Evolutionary conservation across 139 green algal species (phyloP), one percentile per base, ranked within the genome.

Genomic region (Chlorella vulgaris): DNA sequence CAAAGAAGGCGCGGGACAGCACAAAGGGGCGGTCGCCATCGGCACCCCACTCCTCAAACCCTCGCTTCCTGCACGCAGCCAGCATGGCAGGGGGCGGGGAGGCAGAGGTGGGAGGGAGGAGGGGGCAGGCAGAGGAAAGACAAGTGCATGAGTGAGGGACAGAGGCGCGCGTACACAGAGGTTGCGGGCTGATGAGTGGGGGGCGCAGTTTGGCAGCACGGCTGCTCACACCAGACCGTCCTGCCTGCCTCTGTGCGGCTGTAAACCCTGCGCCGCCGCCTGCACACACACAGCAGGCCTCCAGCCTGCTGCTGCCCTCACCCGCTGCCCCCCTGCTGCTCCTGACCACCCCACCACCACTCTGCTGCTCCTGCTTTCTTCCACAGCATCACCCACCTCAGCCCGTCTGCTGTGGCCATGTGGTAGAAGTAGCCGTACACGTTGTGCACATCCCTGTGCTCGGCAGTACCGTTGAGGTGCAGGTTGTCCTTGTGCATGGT

Each of bases 361-460:
- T 21, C 58, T 31, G 26, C 58, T 29, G 24, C 58, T 10, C 58
- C 50, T 19, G 15, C 15, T 28, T n/a, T n/a, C n/a, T 24, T 24
- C 47, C 47, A 58, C 47, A 24, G 47, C 47, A 10, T 29, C n/a
- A 13, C 62, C 51, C 51, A 82, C 75, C 76, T 86, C 50, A 85
- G 80, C 8, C 84, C 29, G 73, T 74, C 66, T 19, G 78, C 85
- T 13, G 94, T 97, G 31, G 91, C 97, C 83, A 94, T 87, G 89
- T 99, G 97, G 86, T 98, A 98, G 87, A 96, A 95, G 67, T 93
- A 89, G 40, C 97, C 97, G 77, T 97, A 97, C 24, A 94, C 58
- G 88, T 99, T 99, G 94, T 99, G 97, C 71, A 99, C 85, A 55
- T 98, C 93, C 2, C 92, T 88, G 89, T 99, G 96, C 91, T 99